These are phyloP conservation scores for Diversispora epigaea DNA, from an alignment of 192 early-diverging fungal species.

Conservation along the genomic window DNA sequence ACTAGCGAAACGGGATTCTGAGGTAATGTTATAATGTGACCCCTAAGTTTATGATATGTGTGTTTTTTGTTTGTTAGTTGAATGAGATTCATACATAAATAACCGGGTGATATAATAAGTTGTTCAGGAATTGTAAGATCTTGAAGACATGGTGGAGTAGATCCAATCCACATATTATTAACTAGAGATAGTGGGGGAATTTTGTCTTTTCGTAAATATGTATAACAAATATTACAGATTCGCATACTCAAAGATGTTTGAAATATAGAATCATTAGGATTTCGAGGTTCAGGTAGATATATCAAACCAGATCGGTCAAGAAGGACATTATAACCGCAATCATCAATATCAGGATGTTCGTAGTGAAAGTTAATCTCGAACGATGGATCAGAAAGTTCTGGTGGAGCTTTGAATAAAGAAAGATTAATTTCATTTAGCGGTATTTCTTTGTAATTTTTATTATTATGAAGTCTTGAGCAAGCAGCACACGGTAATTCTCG, in stretches of 20 bases:
- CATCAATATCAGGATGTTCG: neutral
- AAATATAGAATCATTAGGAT: neutral
- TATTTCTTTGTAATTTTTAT: neutral
- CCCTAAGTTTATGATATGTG: neutral
- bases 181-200: neutral
- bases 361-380: too few species aligned
- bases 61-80: neutral
- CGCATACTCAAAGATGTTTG: neutral
- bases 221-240: neutral
- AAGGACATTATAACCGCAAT: neutral
- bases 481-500: neutral
- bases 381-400: too few species aligned
- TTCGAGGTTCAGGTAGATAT: neutral
- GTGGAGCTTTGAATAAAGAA: too few species aligned
- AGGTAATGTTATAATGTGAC: neutral
- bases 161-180: neutral
- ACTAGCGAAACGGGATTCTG: neutral
- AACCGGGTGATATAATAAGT: neutral
- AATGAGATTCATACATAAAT: neutral
- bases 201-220: neutral
- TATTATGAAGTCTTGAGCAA: neutral
- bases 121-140: too few species aligned
- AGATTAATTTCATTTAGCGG: neutral
- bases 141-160: neutral
- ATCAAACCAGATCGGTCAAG: neutral